These are phyloP conservation scores for Aspergillus ochraceus DNA, from an alignment of 2,329 filamentous ascomycete species.

Conservation along the genomic window DNA sequence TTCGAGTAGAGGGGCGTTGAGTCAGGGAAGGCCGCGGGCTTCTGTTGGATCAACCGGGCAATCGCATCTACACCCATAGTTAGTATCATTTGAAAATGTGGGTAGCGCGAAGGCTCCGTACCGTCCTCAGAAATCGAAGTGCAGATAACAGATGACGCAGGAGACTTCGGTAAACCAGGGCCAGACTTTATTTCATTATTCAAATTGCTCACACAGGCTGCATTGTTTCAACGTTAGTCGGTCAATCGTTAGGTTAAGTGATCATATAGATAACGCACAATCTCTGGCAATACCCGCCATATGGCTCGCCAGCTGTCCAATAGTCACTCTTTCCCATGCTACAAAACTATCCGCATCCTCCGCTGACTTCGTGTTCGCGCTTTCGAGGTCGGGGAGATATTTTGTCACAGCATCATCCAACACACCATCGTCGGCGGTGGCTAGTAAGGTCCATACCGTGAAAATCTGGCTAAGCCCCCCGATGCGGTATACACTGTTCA, in stretches of 20 bases:
- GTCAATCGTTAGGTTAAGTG: too few species aligned
- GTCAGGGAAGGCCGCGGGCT: neutral
- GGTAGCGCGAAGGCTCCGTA: neutral
- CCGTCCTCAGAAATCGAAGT: neutral
- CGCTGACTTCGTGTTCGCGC: neutral
- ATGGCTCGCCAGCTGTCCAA: constrained; percentile 25
- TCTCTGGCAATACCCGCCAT: constrained; percentile 20
- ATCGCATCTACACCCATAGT: neutral
- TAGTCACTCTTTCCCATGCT: constrained; percentile 21
- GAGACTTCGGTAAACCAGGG: neutral
- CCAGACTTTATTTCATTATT: neutral
- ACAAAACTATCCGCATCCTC: neutral
- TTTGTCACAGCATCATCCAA: constrained; percentile 44
- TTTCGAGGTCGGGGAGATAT: constrained; percentile 39
- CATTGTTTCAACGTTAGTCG: neutral
- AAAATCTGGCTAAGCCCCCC: constrained; percentile 42
- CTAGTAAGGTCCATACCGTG: constrained; percentile 38
- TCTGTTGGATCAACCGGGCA: neutral
- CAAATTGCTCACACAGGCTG: neutral
- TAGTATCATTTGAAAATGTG: neutral
- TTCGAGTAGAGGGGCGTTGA: constrained; percentile 2
- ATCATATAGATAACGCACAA: constrained; percentile 11
- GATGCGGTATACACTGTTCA: constrained; percentile 27
- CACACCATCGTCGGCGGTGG: constrained; percentile 33
- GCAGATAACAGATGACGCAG: neutral